A percentile compares a stretch with the other conserved stretches of the same genome.
Evolutionary conservation across 2,329 filamentous ascomycete genomes (phyloP).

Genomic region (Colletotrichum sidae): DNA sequence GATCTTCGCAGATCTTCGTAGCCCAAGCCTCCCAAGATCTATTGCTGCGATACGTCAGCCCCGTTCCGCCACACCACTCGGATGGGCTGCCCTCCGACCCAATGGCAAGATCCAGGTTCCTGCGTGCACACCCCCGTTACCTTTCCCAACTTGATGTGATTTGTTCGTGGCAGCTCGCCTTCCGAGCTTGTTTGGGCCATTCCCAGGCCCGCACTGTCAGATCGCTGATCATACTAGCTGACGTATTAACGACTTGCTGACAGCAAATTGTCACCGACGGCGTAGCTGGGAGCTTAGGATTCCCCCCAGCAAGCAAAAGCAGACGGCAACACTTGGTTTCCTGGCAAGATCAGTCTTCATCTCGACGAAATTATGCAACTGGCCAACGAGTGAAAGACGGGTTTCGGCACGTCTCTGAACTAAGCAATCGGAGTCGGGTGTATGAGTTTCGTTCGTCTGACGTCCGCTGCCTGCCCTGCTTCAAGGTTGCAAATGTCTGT

Average conservation of each 20-base stretch:
- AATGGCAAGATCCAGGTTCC: constrained; percentile 22
- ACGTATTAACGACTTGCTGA: constrained; percentile 9
- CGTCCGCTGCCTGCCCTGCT: constrained; percentile 8
- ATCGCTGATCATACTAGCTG: constrained; percentile 24
- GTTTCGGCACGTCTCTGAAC: constrained; percentile 12
- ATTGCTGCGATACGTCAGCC: constrained; percentile 7
- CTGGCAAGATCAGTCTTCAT: too few relatives aligned
- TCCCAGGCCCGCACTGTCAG: constrained; percentile 10
- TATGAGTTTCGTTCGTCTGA: constrained; percentile 30
- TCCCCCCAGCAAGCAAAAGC: too few relatives aligned
- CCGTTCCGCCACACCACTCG: constrained; percentile 24
- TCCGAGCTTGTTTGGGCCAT: constrained; percentile 8
- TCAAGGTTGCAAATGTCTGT: neutral
- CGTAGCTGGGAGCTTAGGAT: too few relatives aligned
- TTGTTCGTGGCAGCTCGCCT: constrained; percentile 20
- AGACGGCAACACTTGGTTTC: too few relatives aligned
- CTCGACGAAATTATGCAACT: too few relatives aligned
- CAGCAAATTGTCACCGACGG: neutral
- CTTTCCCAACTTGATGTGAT: constrained; percentile 20
- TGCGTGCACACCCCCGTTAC: constrained; percentile 4
- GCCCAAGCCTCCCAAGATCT: constrained; percentile 26
- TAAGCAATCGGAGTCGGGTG: constrained; percentile 6
- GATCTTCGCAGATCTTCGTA: neutral
- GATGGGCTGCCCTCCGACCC: constrained; percentile 19
- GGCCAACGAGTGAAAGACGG: neutral